phyloP scores from a whole-genome alignment of 2,329 filamentous ascomycete species.

The Pseudocercospora macadamiae region DNA sequence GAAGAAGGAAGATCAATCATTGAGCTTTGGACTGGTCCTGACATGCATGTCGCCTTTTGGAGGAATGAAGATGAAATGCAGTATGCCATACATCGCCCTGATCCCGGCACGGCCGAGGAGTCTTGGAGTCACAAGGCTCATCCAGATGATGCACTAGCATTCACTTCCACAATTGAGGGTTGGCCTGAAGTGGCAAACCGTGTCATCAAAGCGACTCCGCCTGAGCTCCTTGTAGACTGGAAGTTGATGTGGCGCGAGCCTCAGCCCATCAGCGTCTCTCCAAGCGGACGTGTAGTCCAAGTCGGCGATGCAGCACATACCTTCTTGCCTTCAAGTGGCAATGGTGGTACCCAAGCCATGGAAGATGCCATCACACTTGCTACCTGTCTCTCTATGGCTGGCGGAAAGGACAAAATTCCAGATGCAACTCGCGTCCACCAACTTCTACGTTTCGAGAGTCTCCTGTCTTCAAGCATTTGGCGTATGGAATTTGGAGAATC shows the following conservation, averaged over 20 bases:
- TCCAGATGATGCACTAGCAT: background rate
- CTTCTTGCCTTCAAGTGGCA: slow-evolving; percentile 49
- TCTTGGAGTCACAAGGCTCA: background rate
- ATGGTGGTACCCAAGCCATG: slow-evolving; percentile 51
- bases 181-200: slow-evolving; percentile 3
- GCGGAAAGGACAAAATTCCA: slow-evolving; percentile 43
- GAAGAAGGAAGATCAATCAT: background rate
- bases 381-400: slow-evolving; percentile 46
- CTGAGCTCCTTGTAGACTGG: slow-evolving; percentile 53
- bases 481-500: slow-evolving; percentile 7
- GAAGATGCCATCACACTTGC: slow-evolving; percentile 51
- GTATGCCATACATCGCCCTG: background rate
- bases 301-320: slow-evolving; percentile 51
- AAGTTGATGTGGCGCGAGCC: slow-evolving; percentile 51
- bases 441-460: slow-evolving; percentile 25
- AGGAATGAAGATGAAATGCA: slow-evolving; percentile 1
- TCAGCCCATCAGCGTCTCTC: slow-evolving; percentile 48
- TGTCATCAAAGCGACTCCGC: slow-evolving; percentile 47
- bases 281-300: slow-evolving; percentile 47
- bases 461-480: slow-evolving; percentile 3
- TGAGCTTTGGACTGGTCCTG: background rate
- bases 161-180: background rate
- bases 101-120: slow-evolving; percentile 1
- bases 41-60: slow-evolving; percentile 3
- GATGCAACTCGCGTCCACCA: slow-evolving; percentile 35